phyloP scores from a whole-genome alignment of 345 rosid genomes.

The Salix udensis region DNA sequence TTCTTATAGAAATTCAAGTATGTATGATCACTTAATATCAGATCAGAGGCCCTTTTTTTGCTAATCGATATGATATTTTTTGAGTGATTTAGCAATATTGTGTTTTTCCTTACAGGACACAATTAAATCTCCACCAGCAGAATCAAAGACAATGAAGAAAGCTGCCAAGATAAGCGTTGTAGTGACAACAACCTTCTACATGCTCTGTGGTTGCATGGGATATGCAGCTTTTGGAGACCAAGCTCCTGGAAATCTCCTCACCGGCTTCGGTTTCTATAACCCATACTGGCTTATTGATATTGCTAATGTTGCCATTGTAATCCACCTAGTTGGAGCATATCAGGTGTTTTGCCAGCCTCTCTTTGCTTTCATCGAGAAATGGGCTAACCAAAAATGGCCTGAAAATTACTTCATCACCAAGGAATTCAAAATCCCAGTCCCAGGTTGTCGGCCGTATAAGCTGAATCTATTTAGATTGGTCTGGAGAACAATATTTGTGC shows the following conservation, averaged over 20 bases:
- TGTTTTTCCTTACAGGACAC: slow-evolving; percentile 24
- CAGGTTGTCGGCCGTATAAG: neutral
- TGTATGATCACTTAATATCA: neutral
- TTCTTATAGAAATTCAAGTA: slow-evolving; percentile 15
- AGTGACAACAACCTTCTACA: slow-evolving; percentile 42
- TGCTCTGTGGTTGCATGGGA: slow-evolving; percentile 19
- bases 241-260: slow-evolving; percentile 1
- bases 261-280: slow-evolving; percentile 1
- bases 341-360: neutral
- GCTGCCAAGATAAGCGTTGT: slow-evolving; percentile 37
- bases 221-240: slow-evolving; percentile 1
- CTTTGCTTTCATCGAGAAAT: neutral
- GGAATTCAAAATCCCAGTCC: neutral
- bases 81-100: neutral
- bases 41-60: neutral
- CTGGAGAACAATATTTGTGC: neutral
- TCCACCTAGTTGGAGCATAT: neutral
- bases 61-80: neutral
- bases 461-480: neutral
- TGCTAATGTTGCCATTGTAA: neutral
- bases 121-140: slow-evolving; percentile 43
- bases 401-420: neutral
- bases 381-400: neutral
- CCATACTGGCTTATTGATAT: slow-evolving; percentile 1
- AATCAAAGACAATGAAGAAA: slow-evolving; percentile 40